Percentiles rank a stretch among this genome's conserved stretches.
phyloP scores from a whole-genome alignment of 768 basidiomycete species.

The Kwoniella sp. region DNA sequence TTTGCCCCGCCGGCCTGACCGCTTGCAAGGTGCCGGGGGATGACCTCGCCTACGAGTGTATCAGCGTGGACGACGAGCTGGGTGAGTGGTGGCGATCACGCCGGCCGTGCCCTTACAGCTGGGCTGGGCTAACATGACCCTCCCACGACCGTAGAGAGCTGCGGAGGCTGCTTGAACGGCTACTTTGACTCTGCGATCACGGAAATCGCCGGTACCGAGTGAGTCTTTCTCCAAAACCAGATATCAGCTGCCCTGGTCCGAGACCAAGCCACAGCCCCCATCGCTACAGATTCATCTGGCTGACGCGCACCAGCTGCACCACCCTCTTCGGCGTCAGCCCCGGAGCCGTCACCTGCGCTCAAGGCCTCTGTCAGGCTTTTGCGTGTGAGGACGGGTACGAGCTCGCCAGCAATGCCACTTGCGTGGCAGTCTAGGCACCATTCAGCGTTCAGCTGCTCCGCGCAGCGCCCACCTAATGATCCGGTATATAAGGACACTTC shows the following conservation, averaged over 20 bases:
- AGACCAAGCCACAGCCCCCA: no score
- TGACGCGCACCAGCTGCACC: slow-evolving; percentile 2
- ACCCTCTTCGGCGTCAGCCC: neutral
- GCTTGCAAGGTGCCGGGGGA: slow-evolving; percentile 11
- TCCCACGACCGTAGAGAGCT: neutral
- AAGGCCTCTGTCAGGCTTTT: slow-evolving; percentile 5
- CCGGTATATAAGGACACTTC: no score
- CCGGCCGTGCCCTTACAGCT: no score
- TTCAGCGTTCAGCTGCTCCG: no score
- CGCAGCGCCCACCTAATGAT: no score
- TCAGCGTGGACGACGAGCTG: slow-evolving; percentile 5
- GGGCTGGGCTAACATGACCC: no score
- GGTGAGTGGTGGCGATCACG: no score
- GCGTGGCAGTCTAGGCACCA: no score
- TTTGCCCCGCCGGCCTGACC: slow-evolving; percentile 5
- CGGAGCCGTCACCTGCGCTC: slow-evolving; percentile 5
- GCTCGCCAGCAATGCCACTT: slow-evolving; percentile 1
- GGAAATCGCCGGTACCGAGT: neutral
- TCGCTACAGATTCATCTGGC: no score
- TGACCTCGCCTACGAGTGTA: slow-evolving; percentile 8
- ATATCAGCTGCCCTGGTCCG: neutral
- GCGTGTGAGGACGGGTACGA: slow-evolving; percentile 10
- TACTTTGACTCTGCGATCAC: neutral
- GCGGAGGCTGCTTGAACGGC: slow-evolving; percentile 9
- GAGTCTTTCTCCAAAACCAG: neutral